Conservation (phyloP, 352 stramenopile genomes). For the Bremia lactucae region DNA sequence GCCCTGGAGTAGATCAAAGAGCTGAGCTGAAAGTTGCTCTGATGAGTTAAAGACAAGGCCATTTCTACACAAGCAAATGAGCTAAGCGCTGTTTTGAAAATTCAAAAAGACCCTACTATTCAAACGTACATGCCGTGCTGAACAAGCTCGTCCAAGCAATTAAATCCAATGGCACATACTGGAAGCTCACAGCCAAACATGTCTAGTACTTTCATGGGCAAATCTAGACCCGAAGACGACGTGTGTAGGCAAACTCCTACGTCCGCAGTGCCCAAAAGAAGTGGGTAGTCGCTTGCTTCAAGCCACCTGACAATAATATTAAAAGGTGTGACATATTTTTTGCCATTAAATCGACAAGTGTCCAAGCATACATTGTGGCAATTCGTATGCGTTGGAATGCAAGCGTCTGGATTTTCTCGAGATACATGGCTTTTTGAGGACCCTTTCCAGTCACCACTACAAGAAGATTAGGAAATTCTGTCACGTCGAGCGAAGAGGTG, state of each 20-base stretch:
- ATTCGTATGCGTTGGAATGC: constrained; percentile 73
- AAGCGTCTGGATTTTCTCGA: constrained; percentile 65
- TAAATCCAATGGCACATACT: constrained; percentile 93
- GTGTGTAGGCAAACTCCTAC: constrained; percentile 98
- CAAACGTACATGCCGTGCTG: constrained; percentile 85
- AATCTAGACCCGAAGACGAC: constrained; percentile 94
- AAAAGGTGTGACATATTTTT: constrained; percentile 1
- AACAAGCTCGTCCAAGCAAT: constrained; percentile 95
- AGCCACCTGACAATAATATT: constrained; percentile 77
- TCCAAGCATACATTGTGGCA: constrained; percentile 63
- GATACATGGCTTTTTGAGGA: constrained; percentile 88
- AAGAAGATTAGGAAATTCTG: constrained; percentile 73
- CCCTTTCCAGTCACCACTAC: constrained; percentile 98
- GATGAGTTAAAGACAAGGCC: constrained; percentile 62
- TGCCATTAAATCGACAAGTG: too few species aligned
- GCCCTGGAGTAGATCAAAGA: constrained; percentile 46
- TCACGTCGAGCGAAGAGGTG: constrained; percentile 24
- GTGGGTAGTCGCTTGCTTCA: constrained; percentile 93
- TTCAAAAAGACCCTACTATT: background rate
- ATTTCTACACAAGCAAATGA: constrained; percentile 31
- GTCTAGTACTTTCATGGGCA: constrained; percentile 99
- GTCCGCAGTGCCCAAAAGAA: constrained; percentile 90
- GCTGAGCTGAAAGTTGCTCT: constrained; percentile 40
- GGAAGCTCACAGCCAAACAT: constrained; percentile 97
- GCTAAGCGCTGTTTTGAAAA: background rate